Evolutionary conservation across 768 basidiomycete species (phyloP).

Genomic region (Suillus plorans): DNA sequence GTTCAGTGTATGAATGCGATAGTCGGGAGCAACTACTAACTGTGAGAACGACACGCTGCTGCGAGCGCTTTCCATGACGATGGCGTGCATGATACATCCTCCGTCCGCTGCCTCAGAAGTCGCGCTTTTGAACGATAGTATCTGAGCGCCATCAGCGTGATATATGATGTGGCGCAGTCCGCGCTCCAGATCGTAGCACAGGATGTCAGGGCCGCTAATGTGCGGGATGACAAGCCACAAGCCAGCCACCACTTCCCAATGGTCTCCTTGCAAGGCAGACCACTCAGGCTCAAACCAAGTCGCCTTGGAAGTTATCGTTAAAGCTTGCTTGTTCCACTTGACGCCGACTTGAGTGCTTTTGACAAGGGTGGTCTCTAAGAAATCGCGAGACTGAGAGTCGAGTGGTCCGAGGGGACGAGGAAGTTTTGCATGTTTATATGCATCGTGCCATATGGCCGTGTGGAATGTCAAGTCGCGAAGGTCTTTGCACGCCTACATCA

Average conservation of each 20-base stretch:
- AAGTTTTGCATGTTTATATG: not conserved
- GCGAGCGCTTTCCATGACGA: not conserved
- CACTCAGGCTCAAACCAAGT: conserved; percentile 3
- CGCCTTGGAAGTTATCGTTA: not conserved
- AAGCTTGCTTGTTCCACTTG: conserved; percentile 3
- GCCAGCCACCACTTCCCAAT: conserved; percentile 4
- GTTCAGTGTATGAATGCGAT: not conserved
- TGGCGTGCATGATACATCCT: not conserved
- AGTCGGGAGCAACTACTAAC: not conserved
- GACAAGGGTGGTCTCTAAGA: not conserved
- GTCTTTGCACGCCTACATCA: not conserved
- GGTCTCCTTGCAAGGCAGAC: conserved; percentile 2
- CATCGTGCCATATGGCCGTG: not conserved
- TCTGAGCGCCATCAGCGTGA: not conserved
- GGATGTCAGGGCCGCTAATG: not conserved
- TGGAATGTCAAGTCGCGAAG: conserved; percentile 2
- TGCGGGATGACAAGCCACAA: not conserved
- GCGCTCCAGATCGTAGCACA: conserved; percentile 1
- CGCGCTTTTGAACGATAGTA: not conserved
- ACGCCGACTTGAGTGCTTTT: conserved; percentile 1
- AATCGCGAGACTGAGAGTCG: conserved; percentile 4
- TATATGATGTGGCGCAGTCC: not conserved
- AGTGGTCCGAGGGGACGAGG: conserved; percentile 3
- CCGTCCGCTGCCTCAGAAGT: not conserved
- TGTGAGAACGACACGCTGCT: not conserved